Evolutionary conservation across 306 rosid genomes (phyloP), one percentile per base, ranked within the genome.

Genomic region (Cucurbita ficifolia): DNA sequence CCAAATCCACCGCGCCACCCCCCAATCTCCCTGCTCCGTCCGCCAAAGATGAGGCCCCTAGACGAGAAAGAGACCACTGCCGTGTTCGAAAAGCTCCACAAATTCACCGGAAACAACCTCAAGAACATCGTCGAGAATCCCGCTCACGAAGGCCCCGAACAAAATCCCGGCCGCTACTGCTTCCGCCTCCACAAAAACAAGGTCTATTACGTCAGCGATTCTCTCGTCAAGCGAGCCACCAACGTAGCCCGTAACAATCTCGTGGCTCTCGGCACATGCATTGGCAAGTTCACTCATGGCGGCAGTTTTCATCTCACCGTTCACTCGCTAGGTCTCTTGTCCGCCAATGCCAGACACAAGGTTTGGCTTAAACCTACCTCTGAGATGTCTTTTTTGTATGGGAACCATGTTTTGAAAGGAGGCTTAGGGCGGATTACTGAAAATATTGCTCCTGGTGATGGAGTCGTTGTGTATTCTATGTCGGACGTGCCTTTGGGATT

Each of bases 361-460:
- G 97, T 90, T 5, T 94, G 96, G 97, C 95, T 94, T 72, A 90
- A 94, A 53, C 89, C 96, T 19, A 87, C 89, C 1, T 89, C 97
- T 0, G 97, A 90, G 88, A 90, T 90, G 98, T 84, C 92, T 0
- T 90, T 86, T 68, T 18, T 94, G 73, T 90, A 94, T 8, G 96
- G 97, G 1, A 90, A 90, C 74, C 97, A 90, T 51, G 97, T 94
- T 33, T 72, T 94, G 80, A 90, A 94, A 79, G 84, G 98, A 18
- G 97, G 94, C 1, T 36, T 94, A 76, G 98, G 96, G 2, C 82
- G 97, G 82, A 89, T 94, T 67, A 90, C 96, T 1, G 98, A 94
- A 50, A 89, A 76, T 33, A 89, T 94, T 48, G 75, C 79, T 11
- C 77, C 92, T 0, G 97, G 97, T 5, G 97, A 94, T 58, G 97